Conservation (phyloP, 2,329 filamentous ascomycete species). For the Fusarium sp. region DNA sequence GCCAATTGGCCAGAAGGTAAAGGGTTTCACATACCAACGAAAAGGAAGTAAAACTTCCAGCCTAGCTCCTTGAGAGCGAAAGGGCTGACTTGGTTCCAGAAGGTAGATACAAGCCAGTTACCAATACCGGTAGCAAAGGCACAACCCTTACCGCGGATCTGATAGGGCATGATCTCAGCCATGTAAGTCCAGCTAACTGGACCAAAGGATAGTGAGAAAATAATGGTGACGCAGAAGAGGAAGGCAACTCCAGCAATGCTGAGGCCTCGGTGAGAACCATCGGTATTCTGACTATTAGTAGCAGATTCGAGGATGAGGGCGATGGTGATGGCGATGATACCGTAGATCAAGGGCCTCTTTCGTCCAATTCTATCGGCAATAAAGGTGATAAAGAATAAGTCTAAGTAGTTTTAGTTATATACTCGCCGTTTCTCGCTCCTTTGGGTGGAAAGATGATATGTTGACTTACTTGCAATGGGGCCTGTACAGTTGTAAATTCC, state of each 20-base stretch:
- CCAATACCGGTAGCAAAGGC: constrained; percentile 43
- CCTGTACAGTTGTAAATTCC: constrained; percentile 71
- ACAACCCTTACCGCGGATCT: constrained; percentile 59
- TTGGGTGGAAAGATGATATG: background rate
- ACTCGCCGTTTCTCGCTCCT: background rate
- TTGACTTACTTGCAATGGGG: constrained; percentile 56
- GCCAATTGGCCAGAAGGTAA: constrained; percentile 52
- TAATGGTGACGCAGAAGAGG: constrained; percentile 64
- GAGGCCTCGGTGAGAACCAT: constrained; percentile 51
- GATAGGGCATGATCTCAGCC: constrained; percentile 71
- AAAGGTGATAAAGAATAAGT: constrained; percentile 67
- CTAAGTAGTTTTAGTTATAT: constrained; percentile 32
- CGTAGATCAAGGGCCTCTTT: constrained; percentile 73
- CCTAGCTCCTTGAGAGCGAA: constrained; percentile 56
- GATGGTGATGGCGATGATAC: constrained; percentile 66
- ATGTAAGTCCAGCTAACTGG: constrained; percentile 69
- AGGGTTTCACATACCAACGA: constrained; percentile 40
- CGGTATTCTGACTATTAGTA: constrained; percentile 62
- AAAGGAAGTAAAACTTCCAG: constrained; percentile 53
- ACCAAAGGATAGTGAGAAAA: constrained; percentile 65
- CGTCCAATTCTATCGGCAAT: constrained; percentile 71
- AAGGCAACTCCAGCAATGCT: constrained; percentile 70
- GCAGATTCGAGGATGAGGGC: constrained; percentile 67
- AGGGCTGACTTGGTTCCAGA: constrained; percentile 69
- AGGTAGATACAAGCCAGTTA: constrained; percentile 48